Evolutionary conservation across 1,139 yeast species (phyloP).

Genomic region (Pichia sp.): DNA sequence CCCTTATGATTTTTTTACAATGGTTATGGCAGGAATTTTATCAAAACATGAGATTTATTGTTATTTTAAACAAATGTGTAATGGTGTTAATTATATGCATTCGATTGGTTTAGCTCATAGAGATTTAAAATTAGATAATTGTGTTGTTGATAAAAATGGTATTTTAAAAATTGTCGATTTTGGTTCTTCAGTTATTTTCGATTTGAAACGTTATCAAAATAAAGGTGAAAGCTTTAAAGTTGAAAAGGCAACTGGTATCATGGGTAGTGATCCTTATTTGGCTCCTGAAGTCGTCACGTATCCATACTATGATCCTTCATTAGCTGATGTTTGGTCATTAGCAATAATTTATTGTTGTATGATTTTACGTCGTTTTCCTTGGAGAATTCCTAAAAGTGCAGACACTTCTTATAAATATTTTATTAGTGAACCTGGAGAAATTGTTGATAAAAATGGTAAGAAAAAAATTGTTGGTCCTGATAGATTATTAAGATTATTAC

Average conservation of each 20-base stretch:
- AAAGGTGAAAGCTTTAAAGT: slow-evolving; percentile 1
- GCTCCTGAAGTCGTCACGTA: slow-evolving; percentile 62
- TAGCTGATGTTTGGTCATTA: slow-evolving; percentile 72
- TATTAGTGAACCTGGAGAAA: slow-evolving; percentile 18
- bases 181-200: slow-evolving; percentile 66
- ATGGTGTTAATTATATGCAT: slow-evolving; percentile 60
- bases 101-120: slow-evolving; percentile 68
- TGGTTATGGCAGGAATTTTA: slow-evolving; percentile 71
- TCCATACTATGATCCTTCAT: slow-evolving; percentile 58
- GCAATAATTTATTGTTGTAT: slow-evolving; percentile 75
- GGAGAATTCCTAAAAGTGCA: slow-evolving; percentile 60
- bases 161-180: slow-evolving; percentile 68
- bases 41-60: slow-evolving; percentile 52
- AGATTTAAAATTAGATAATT: slow-evolving; percentile 70
- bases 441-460: slow-evolving; percentile 23
- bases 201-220: slow-evolving; percentile 5
- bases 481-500: slow-evolving; percentile 77
- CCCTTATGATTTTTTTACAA: slow-evolving; percentile 67
- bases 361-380: slow-evolving; percentile 66
- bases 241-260: slow-evolving; percentile 53
- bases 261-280: slow-evolving; percentile 76
- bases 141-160: slow-evolving; percentile 60
- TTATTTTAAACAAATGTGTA: slow-evolving; percentile 60
- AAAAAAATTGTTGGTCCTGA: slow-evolving; percentile 61
- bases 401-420: slow-evolving; percentile 36